Evolutionary conservation across 2,329 filamentous ascomycete genomes (phyloP).

Genomic region (Purpureocillium lavendulum): DNA sequence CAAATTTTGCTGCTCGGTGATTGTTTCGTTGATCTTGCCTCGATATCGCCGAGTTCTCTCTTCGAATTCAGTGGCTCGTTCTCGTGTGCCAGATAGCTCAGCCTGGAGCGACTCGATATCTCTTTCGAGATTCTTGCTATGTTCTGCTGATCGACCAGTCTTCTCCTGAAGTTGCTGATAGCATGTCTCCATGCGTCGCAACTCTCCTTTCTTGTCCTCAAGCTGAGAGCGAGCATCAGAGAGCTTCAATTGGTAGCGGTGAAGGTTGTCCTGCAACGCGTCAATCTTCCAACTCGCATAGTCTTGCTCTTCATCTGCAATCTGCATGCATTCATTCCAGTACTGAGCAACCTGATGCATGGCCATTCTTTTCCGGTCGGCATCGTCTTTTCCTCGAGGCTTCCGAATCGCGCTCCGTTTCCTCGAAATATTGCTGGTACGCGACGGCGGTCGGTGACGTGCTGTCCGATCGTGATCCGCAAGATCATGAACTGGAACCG

Average conservation of each 20-base stretch:
- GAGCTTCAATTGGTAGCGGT: slow-evolving; percentile 10
- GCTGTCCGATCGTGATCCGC: neutral
- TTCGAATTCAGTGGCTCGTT: slow-evolving; percentile 12
- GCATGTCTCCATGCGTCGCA: slow-evolving; percentile 14
- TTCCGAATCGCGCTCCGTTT: slow-evolving; percentile 15
- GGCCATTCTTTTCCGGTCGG: slow-evolving; percentile 17
- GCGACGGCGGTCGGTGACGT: slow-evolving; percentile 15
- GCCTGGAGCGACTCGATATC: slow-evolving; percentile 19
- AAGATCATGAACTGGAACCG: slow-evolving; percentile 1
- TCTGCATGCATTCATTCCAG: slow-evolving; percentile 25
- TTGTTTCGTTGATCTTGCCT: slow-evolving; percentile 34
- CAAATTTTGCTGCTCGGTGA: slow-evolving; percentile 36
- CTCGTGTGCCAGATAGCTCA: slow-evolving; percentile 15
- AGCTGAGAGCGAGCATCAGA: slow-evolving; percentile 5
- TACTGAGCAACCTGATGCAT: slow-evolving; percentile 22
- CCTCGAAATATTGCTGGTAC: slow-evolving; percentile 23
- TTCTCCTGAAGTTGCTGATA: slow-evolving; percentile 16
- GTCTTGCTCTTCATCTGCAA: slow-evolving; percentile 19
- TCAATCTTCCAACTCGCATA: slow-evolving; percentile 17
- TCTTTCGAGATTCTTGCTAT: slow-evolving; percentile 15
- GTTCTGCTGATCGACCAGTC: slow-evolving; percentile 10
- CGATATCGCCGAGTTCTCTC: slow-evolving; percentile 26
- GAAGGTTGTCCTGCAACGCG: slow-evolving; percentile 15
- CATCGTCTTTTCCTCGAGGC: slow-evolving; percentile 6
- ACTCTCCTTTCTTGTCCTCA: slow-evolving; percentile 12